Percentiles rank a stretch among this genome's conserved stretches.
These are phyloP conservation scores for Fusarium sp. DNA, from an alignment of 2,329 filamentous ascomycete genomes.

Conservation along the genomic window DNA sequence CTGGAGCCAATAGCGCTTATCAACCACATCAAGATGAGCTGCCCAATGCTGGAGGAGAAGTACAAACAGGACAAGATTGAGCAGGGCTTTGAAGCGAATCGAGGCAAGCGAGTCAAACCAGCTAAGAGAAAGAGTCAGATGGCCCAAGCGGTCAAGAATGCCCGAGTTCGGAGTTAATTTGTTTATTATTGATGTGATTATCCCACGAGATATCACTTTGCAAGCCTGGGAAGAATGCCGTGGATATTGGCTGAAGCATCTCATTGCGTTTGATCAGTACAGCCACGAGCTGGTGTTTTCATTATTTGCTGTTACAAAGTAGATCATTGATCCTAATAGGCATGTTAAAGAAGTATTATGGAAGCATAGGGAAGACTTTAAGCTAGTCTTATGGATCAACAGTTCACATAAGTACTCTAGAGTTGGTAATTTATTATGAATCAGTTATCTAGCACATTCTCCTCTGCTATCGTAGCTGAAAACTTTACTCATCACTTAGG, in stretches of 20 bases:
- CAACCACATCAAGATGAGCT: slow-evolving; percentile 1
- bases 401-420: neutral
- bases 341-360: neutral
- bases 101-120: neutral
- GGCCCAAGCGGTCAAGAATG: neutral
- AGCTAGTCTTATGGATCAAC: neutral
- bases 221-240: neutral
- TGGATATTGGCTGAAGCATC: neutral
- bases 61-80: neutral
- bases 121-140: neutral
- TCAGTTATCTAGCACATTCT: neutral
- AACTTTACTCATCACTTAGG: no score
- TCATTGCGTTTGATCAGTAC: neutral
- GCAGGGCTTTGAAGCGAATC: neutral
- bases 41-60: neutral
- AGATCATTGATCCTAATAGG: neutral
- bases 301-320: neutral
- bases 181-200: neutral
- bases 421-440: neutral
- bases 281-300: neutral
- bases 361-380: neutral
- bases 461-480: neutral
- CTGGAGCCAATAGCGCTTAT: neutral
- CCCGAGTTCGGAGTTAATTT: neutral
- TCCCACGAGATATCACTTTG: neutral